Conservation (phyloP, 352 stramenopile species). For the Globisporangium carolinianum region DNA sequence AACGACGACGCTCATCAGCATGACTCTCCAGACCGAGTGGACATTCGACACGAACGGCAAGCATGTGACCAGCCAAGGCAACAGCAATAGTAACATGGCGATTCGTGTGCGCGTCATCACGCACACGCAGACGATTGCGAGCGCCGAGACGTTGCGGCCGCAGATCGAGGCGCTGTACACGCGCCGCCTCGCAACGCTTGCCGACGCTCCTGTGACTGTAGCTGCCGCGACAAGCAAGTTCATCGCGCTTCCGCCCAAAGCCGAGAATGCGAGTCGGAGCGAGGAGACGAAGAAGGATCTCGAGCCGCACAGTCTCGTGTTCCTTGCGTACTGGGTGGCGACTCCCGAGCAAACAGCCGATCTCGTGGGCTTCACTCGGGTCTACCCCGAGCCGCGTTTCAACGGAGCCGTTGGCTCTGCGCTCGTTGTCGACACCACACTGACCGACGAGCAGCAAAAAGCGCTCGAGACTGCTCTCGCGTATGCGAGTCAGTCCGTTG, state of each 20-base stretch:
- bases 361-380: background rate
- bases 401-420: background rate
- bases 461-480: background rate
- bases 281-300: background rate
- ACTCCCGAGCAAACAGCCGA: background rate
- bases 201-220: background rate
- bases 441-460: background rate
- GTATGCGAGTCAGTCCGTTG: background rate
- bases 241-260: background rate
- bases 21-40: slow-evolving; percentile 7
- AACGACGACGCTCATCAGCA: background rate
- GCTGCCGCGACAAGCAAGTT: no score
- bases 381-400: background rate
- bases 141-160: background rate
- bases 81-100: background rate
- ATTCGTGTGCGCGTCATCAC: background rate
- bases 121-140: background rate
- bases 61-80: background rate
- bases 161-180: slow-evolving; percentile 4
- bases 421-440: background rate
- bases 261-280: no score
- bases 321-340: background rate
- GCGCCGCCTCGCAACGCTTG: background rate
- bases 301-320: background rate
- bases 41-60: slow-evolving; percentile 1